Conservation (phyloP, 805 yeast species). For the Starmerella kuoi region DNA sequence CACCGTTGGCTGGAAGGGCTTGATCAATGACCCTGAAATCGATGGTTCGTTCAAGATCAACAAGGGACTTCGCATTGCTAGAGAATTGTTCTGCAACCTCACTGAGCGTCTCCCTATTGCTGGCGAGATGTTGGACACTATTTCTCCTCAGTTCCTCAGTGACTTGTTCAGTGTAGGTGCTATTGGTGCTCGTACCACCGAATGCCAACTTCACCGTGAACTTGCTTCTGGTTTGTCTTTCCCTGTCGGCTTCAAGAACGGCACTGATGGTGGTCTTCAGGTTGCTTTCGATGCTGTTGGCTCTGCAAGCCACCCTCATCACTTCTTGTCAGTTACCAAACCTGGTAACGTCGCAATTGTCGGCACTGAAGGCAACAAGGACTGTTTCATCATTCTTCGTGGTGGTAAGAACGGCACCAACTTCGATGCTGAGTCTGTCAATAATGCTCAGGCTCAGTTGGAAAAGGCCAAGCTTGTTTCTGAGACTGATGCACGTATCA, state of each 20-base stretch:
- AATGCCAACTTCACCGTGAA: slow-evolving; percentile 94
- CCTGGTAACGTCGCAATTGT: slow-evolving; percentile 95
- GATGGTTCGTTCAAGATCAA: slow-evolving; percentile 87
- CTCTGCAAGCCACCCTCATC: slow-evolving; percentile 88
- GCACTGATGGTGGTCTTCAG: slow-evolving; percentile 90
- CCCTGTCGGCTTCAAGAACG: slow-evolving; percentile 98
- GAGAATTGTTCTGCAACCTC: slow-evolving; percentile 73
- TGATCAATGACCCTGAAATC: slow-evolving; percentile 93
- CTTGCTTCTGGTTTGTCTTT: slow-evolving; percentile 91
- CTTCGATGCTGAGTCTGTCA: slow-evolving; percentile 64
- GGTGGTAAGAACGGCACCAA: slow-evolving; percentile 94
- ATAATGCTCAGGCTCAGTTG: slow-evolving; percentile 50
- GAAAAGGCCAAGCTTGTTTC: slow-evolving; percentile 31
- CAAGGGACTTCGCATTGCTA: slow-evolving; percentile 81
- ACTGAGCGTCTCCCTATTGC: slow-evolving; percentile 84
- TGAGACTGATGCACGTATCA: slow-evolving; percentile 45
- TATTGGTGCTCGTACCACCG: slow-evolving; percentile 97
- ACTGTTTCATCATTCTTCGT: slow-evolving; percentile 81
- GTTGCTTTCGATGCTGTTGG: slow-evolving; percentile 91
- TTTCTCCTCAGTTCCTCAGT: slow-evolving; percentile 88
- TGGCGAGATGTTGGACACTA: slow-evolving; percentile 94
- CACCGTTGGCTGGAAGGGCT: slow-evolving; percentile 98
- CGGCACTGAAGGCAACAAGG: slow-evolving; percentile 86
- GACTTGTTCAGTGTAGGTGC: slow-evolving; percentile 95
- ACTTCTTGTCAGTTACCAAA: slow-evolving; percentile 87